Conservation (phyloP, 164 flowering plant genomes). For the Vitis labrusca region DNA sequence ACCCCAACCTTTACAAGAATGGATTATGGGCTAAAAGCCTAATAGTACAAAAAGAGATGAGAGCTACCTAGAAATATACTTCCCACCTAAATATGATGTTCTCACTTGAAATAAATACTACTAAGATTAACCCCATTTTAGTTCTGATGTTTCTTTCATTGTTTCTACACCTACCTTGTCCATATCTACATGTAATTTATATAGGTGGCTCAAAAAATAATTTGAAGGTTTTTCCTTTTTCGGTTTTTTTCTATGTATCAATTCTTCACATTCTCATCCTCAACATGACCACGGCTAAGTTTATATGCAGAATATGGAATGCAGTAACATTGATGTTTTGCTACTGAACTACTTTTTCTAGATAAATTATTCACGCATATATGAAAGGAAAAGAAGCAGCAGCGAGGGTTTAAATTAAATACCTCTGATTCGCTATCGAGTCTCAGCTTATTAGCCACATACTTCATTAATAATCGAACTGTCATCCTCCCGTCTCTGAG, state of each 20-base stretch:
- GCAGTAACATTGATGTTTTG: not conserved
- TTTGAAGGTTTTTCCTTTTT: slow-evolving; percentile 5
- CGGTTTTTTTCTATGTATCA: not conserved
- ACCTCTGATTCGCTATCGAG: slow-evolving; percentile 96
- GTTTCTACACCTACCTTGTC: slow-evolving; percentile 25
- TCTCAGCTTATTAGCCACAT: slow-evolving; percentile 84
- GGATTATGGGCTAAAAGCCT: slow-evolving; percentile 5
- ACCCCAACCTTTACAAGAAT: not conserved
- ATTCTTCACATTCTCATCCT: no score
- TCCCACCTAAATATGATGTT: slow-evolving; percentile 48
- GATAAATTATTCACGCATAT: not conserved
- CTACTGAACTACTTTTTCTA: no score
- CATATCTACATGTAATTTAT: not conserved
- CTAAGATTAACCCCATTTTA: slow-evolving; percentile 18
- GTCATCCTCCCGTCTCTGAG: slow-evolving; percentile 90
- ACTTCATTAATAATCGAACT: slow-evolving; percentile 76
- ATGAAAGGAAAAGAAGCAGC: not conserved
- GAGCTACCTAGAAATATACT: slow-evolving; percentile 30
- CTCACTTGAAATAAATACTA: slow-evolving; percentile 10
- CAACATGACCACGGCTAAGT: not conserved
- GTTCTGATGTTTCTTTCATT: slow-evolving; percentile 67
- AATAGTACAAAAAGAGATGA: slow-evolving; percentile 9
- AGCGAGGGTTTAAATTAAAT: slow-evolving; percentile 27
- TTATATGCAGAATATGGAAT: not conserved
- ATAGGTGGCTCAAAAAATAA: not conserved